Conservation (phyloP, 78 protist genomes). For the Guillardia theta region DNA sequence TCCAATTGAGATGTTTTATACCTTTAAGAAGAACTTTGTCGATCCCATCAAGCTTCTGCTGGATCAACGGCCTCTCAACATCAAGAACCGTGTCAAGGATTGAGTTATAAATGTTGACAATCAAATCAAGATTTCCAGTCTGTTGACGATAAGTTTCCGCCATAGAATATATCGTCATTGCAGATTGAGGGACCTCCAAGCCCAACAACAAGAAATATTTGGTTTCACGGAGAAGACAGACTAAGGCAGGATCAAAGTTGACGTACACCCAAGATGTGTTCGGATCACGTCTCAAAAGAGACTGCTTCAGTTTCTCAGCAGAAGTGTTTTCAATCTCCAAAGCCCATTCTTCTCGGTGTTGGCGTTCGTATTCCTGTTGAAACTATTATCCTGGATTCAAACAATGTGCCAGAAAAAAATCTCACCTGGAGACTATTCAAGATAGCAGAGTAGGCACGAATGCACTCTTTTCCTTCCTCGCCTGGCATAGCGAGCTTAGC, state of each 20-base stretch:
- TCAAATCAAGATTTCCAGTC: constrained; percentile 58
- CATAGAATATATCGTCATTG: constrained; percentile 31
- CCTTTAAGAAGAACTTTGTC: constrained; percentile 66
- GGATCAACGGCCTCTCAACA: constrained; percentile 78
- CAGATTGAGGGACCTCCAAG: constrained; percentile 24
- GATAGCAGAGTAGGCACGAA: neutral
- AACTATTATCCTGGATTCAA: too few species aligned
- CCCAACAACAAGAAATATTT: constrained; percentile 54
- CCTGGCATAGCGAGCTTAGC: too few species aligned
- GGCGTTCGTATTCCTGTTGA: neutral
- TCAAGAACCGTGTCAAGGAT: constrained; percentile 46
- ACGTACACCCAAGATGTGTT: constrained; percentile 37
- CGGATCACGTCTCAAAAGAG: neutral
- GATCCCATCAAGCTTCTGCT: constrained; percentile 42
- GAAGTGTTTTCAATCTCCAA: neutral
- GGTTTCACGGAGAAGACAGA: constrained; percentile 65
- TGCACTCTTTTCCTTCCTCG: constrained; percentile 43
- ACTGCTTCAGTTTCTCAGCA: neutral
- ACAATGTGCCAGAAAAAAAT: too few species aligned
- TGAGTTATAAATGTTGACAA: constrained; percentile 65
- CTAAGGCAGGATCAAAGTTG: constrained; percentile 73
- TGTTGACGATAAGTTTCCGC: constrained; percentile 56
- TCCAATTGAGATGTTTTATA: constrained; percentile 4
- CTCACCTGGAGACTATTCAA: neutral
- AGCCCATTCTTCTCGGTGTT: neutral